Evolutionary conservation across 2,329 filamentous ascomycete genomes (phyloP).

Genomic region (Amauroascus niger): DNA sequence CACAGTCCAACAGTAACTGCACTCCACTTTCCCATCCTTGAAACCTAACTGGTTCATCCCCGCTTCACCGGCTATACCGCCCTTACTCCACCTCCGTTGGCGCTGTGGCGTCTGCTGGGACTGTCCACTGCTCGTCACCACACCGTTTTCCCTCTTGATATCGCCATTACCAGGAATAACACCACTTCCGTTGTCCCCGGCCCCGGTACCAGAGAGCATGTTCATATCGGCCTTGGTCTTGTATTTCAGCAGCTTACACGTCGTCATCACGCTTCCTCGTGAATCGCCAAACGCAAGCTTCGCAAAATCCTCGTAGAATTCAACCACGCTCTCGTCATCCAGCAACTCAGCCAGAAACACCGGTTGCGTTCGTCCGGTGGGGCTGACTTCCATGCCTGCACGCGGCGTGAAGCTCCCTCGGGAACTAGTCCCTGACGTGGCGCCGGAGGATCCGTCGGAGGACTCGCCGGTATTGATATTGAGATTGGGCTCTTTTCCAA

Average conservation of each 20-base stretch:
- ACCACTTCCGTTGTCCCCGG: conserved; percentile 27
- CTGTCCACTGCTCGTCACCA: conserved; percentile 27
- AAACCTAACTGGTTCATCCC: conserved; percentile 71
- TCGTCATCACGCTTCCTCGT: conserved; percentile 70
- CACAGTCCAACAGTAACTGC: conserved; percentile 93
- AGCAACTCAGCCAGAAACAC: conserved; percentile 88
- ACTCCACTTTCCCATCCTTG: conserved; percentile 84
- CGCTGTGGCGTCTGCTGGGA: conserved; percentile 51
- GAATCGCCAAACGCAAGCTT: conserved; percentile 87
- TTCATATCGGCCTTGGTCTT: conserved; percentile 56
- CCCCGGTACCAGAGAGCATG: conserved; percentile 32
- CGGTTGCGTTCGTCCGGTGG: conserved; percentile 51
- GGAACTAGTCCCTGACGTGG: conserved; percentile 34
- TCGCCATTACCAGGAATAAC: neutral
- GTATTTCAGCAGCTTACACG: conserved; percentile 83
- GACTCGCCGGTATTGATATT: conserved; percentile 68
- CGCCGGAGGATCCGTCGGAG: conserved; percentile 29
- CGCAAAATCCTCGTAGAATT: conserved; percentile 94
- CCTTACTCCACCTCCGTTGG: conserved; percentile 28
- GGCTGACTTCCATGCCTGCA: conserved; percentile 23
- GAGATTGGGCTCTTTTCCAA: conserved; percentile 77
- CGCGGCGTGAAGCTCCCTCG: conserved; percentile 43
- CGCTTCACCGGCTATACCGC: conserved; percentile 43
- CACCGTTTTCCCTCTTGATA: conserved; percentile 15
- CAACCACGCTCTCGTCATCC: conserved; percentile 83